Conservation (phyloP, 208 protist species). For the Crithidia bombi region DNA sequence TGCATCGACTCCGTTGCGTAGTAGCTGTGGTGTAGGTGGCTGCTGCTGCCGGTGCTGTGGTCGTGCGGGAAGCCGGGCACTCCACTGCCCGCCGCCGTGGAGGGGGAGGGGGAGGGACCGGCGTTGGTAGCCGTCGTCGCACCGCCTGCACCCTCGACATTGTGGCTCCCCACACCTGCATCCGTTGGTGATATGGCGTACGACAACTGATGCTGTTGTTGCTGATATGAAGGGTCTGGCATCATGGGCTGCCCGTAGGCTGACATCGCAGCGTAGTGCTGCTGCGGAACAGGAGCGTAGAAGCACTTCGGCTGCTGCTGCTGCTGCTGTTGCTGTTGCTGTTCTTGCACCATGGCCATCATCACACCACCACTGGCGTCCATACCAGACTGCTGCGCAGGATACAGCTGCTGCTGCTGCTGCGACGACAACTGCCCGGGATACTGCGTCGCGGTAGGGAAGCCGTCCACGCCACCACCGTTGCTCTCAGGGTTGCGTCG, state of each 20-base stretch:
- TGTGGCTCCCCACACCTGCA: neutral
- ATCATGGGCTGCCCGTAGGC: conserved; percentile 3
- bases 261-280: neutral
- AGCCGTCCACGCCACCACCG: conserved; percentile 18
- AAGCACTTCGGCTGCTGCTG: conserved; percentile 16
- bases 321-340: conserved; percentile 4
- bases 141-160: neutral
- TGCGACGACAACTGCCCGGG: too few species aligned
- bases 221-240: neutral
- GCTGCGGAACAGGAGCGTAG: neutral
- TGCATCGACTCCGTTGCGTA: neutral
- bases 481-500: conserved; percentile 7
- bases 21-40: neutral
- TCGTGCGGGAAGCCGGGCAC: too few species aligned
- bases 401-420: conserved; percentile 11
- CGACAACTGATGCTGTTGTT: neutral
- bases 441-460: too few species aligned
- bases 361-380: neutral
- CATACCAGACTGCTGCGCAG: neutral
- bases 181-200: neutral
- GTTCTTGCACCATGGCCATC: neutral
- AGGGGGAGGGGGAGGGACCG: too few species aligned
- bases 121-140: too few species aligned
- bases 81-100: too few species aligned
- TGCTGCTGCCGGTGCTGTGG: neutral